These are phyloP conservation scores for Cryomyces minteri DNA, from an alignment of 495 filamentous ascomycete genomes.

Conservation along the genomic window DNA sequence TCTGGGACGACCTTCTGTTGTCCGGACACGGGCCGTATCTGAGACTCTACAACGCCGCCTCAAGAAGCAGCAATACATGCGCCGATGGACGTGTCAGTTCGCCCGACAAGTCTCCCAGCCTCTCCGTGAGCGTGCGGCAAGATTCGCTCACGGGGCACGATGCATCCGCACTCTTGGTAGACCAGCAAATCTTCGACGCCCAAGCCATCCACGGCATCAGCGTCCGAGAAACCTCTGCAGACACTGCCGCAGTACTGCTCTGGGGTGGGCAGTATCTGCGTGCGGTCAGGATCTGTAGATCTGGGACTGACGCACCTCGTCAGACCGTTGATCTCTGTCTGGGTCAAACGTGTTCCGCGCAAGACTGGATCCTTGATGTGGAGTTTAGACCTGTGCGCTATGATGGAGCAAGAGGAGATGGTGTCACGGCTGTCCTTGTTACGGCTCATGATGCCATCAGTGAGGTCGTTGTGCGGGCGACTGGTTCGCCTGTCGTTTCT, in stretches of 20 bases:
- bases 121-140: no score
- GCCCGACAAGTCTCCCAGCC: no score
- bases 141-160: constrained; percentile 12
- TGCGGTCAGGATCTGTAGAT: constrained; percentile 3
- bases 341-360: constrained; percentile 19
- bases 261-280: constrained; percentile 14
- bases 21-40: constrained; percentile 59
- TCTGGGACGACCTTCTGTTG: constrained; percentile 30
- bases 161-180: constrained; percentile 18
- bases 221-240: no score
- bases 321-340: background rate
- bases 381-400: constrained; percentile 25
- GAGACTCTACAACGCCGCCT: constrained; percentile 27
- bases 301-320: constrained; percentile 2
- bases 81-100: no score
- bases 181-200: constrained; percentile 31
- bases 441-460: constrained; percentile 75
- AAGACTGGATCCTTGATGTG: constrained; percentile 79
- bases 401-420: constrained; percentile 6
- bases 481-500: background rate
- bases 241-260: no score
- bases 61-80: no score
- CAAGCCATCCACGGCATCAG: no score
- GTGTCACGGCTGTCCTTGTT: constrained; percentile 28
- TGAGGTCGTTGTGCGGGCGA: background rate